Percentiles rank a stretch among this genome's conserved stretches.
phyloP scores from a whole-genome alignment of 495 filamentous ascomycete species.

The Aspergillus asperescens region DNA sequence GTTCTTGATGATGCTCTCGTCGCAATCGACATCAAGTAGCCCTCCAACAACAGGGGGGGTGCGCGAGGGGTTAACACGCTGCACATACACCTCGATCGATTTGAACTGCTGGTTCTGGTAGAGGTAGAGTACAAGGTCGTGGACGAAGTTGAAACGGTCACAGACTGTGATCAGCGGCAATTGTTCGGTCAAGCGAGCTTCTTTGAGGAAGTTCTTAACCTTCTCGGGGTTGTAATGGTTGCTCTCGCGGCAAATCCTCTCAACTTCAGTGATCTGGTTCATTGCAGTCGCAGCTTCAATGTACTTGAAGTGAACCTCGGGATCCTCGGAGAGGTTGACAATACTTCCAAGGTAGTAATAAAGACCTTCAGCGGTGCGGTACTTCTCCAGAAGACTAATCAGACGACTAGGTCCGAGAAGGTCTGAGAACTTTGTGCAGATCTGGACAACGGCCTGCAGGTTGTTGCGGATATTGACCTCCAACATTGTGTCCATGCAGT shows the following conservation, averaged over 20 bases:
- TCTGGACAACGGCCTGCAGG: conserved; percentile 85
- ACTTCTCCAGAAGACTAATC: conserved; percentile 94
- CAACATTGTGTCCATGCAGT: conserved; percentile 95
- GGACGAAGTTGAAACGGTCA: conserved; percentile 97
- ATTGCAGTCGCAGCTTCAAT: conserved; percentile 94
- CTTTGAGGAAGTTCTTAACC: conserved; percentile 99
- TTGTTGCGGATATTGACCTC: conserved; percentile 94
- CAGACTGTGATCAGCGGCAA: conserved; percentile 97
- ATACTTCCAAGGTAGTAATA: conserved; percentile 98
- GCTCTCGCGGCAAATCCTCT: conserved; percentile 94
- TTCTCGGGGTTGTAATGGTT: conserved; percentile 92
- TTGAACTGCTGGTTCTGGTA: conserved; percentile 99
- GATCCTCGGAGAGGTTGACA: conserved; percentile 92
- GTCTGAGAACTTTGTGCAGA: conserved; percentile 97
- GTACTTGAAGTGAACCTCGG: conserved; percentile 98
- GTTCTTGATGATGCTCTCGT: conserved; percentile 91
- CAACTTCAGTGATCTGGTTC: conserved; percentile 88
- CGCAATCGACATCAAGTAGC: conserved; percentile 94
- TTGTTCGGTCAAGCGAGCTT: conserved; percentile 86
- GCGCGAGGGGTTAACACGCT: conserved; percentile 91
- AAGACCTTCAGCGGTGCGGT: conserved; percentile 91
- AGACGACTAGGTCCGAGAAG: conserved; percentile 83
- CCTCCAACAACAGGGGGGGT: conserved; percentile 93
- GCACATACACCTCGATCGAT: conserved; percentile 99
- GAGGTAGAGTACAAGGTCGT: conserved; percentile 93